phyloP scores from a whole-genome alignment of 2,329 filamentous ascomycete species.

The Colletotrichum karsti region DNA sequence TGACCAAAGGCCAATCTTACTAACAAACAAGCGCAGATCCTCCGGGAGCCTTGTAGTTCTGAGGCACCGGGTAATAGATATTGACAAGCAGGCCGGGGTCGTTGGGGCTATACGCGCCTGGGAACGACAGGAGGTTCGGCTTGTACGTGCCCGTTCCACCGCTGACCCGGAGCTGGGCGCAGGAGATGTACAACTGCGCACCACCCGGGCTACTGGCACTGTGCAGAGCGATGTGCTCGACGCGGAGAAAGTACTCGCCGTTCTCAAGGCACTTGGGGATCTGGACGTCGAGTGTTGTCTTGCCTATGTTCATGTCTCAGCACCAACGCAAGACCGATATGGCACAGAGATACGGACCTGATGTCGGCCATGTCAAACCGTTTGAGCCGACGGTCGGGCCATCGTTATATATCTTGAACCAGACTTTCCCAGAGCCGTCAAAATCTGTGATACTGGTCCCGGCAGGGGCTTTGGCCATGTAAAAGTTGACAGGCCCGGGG shows the following conservation, averaged over 20 bases:
- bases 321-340: background rate
- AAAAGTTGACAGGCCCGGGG: slow-evolving; percentile 50
- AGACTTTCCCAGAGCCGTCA: slow-evolving; percentile 46
- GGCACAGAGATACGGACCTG: slow-evolving; percentile 34
- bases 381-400: slow-evolving; percentile 43
- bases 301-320: slow-evolving; percentile 30
- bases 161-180: slow-evolving; percentile 49
- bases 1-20: too few relatives aligned
- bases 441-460: slow-evolving; percentile 41
- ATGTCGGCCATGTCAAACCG: slow-evolving; percentile 49
- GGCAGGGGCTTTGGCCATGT: slow-evolving; percentile 45
- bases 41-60: slow-evolving; percentile 40
- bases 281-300: slow-evolving; percentile 44
- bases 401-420: slow-evolving; percentile 56
- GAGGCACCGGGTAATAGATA: slow-evolving; percentile 52
- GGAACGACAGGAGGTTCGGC: slow-evolving; percentile 49
- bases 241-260: slow-evolving; percentile 58
- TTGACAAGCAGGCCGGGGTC: slow-evolving; percentile 53
- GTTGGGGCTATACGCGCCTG: slow-evolving; percentile 48
- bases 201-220: slow-evolving; percentile 47
- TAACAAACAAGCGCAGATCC: slow-evolving; percentile 29
- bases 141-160: slow-evolving; percentile 48
- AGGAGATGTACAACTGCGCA: slow-evolving; percentile 56
- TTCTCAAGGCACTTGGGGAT: slow-evolving; percentile 53
- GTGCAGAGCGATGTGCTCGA: slow-evolving; percentile 59